phyloP scores from a whole-genome alignment of 441 rosid species.

The Populus tomentosa region DNA sequence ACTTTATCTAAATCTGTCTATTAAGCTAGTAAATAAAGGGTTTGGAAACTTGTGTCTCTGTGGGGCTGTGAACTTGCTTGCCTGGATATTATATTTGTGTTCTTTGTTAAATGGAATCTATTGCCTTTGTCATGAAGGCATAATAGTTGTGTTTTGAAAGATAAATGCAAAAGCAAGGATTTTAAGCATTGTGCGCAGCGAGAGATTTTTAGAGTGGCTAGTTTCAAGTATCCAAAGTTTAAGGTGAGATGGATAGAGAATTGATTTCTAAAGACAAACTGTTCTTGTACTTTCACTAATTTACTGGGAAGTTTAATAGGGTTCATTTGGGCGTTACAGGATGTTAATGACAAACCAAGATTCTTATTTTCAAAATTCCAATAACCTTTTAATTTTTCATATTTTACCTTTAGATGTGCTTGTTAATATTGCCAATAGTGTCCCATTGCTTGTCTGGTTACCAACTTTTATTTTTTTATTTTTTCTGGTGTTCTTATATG shows the following conservation, averaged over 20 bases:
- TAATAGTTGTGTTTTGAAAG: not conserved
- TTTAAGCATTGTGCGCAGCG: not conserved
- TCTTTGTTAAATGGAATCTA: not conserved
- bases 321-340: no score
- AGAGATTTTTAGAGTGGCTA: not conserved
- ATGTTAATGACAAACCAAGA: not conserved
- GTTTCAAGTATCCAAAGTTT: not conserved
- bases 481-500: constrained; percentile 8
- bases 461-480: not conserved
- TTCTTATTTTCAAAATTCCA: not conserved
- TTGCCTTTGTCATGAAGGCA: not conserved
- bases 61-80: not conserved
- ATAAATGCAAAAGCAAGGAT: not conserved
- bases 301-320: no score
- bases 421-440: not conserved
- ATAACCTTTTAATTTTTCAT: not conserved
- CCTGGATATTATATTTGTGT: not conserved
- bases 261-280: not conserved
- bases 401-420: not conserved
- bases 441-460: not conserved
- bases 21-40: not conserved
- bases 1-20: not conserved
- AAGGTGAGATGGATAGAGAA: not conserved
- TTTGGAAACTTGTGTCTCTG: not conserved
- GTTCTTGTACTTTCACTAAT: not conserved